Evolutionary conservation across 1,284 basidiomycete species (phyloP).

Genomic region (Marasmius oreades): DNA sequence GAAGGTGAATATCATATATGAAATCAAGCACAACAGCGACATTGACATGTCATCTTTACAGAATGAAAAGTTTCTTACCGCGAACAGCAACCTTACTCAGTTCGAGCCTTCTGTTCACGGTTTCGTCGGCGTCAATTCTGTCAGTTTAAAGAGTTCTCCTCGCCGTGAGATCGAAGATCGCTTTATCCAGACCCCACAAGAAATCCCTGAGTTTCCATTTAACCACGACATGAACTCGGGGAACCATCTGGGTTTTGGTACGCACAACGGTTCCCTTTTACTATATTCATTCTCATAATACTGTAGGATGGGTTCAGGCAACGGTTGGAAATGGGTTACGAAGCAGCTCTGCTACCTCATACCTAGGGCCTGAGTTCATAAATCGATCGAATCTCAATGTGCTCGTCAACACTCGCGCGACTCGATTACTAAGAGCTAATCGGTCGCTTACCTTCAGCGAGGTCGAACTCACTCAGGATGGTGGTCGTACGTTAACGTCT

Average conservation of each 20-base stretch:
- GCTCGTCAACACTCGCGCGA: slow-evolving; percentile 16
- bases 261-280: background rate
- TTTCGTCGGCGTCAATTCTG: slow-evolving; percentile 16
- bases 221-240: slow-evolving; percentile 24
- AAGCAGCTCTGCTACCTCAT: slow-evolving; percentile 19
- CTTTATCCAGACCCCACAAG: slow-evolving; percentile 16
- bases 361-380: slow-evolving; percentile 12
- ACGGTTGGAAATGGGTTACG: slow-evolving; percentile 16
- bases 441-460: slow-evolving; percentile 1
- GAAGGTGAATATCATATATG: slow-evolving; percentile 16
- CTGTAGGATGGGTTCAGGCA: slow-evolving; percentile 21
- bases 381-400: slow-evolving; percentile 19
- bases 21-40: background rate
- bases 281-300: background rate
- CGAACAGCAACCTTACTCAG: slow-evolving; percentile 18
- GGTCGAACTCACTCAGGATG: slow-evolving; percentile 15
- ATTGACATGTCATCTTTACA: slow-evolving; percentile 6
- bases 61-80: slow-evolving; percentile 22
- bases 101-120: slow-evolving; percentile 18
- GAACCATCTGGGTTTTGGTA: slow-evolving; percentile 21
- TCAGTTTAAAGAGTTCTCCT: slow-evolving; percentile 20
- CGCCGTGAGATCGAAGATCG: slow-evolving; percentile 14
- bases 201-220: slow-evolving; percentile 18
- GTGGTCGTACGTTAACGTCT: background rate
- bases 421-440: slow-evolving; percentile 8